Conservation (phyloP, 1,284 basidiomycete species). For the Thelephora terrestris region DNA sequence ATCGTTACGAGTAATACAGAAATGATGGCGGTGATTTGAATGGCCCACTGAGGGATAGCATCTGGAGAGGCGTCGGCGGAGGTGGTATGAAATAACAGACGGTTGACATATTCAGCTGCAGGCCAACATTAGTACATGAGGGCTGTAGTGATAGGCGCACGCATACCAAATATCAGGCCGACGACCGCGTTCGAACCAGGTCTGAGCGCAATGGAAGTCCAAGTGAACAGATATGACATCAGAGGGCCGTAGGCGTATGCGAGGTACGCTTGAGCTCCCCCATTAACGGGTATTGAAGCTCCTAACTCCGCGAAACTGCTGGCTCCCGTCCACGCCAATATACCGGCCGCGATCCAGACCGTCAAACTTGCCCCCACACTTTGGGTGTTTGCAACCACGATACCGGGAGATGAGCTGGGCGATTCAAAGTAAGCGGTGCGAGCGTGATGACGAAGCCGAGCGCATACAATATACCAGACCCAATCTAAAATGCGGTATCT, state of each 20-base stretch:
- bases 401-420: constrained; percentile 75
- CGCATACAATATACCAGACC: constrained; percentile 83
- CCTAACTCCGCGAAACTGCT: constrained; percentile 87
- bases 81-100: constrained; percentile 60
- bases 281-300: constrained; percentile 76
- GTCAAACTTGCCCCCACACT: constrained; percentile 76
- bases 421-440: neutral
- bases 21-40: constrained; percentile 75
- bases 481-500: constrained; percentile 43
- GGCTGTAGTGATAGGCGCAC: too few species aligned
- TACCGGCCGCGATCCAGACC: constrained; percentile 73
- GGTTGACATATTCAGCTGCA: constrained; percentile 73
- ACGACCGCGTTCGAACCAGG: constrained; percentile 65
- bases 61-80: constrained; percentile 58
- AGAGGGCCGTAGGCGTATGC: constrained; percentile 85
- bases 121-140: too few species aligned
- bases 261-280: constrained; percentile 87
- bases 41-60: constrained; percentile 85
- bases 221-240: constrained; percentile 79
- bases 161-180: constrained; percentile 47
- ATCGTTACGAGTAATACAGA: constrained; percentile 67
- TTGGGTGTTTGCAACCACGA: constrained; percentile 80
- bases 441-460: neutral
- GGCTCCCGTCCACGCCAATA: constrained; percentile 89
- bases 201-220: constrained; percentile 85